Conservation (phyloP, 805 yeast species). For the Nakazawaea wickerhamii region DNA sequence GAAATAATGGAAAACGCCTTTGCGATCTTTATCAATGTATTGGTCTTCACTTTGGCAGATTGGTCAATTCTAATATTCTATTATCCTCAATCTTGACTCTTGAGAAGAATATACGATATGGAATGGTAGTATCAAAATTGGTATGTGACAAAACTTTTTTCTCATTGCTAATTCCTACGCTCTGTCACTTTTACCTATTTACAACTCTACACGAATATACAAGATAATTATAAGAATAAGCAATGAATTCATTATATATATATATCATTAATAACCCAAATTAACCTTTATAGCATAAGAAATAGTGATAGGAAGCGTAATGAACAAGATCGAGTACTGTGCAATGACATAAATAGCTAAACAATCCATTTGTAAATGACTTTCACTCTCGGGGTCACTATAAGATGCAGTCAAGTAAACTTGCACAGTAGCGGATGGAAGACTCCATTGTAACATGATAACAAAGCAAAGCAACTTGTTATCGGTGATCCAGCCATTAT, state of each 20-base stretch:
- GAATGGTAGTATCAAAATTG: not conserved
- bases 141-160: too few relatives aligned
- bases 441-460: conserved; percentile 41
- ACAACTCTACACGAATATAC: too few relatives aligned
- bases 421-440: conserved; percentile 55
- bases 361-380: conserved; percentile 50
- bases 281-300: conserved; percentile 33
- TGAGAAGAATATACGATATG: too few relatives aligned
- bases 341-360: conserved; percentile 44
- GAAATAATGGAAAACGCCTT: conserved; percentile 10
- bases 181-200: too few relatives aligned
- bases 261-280: conserved; percentile 12
- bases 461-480: conserved; percentile 34
- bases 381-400: conserved; percentile 43
- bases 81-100: not conserved
- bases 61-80: not conserved
- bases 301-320: conserved; percentile 47
- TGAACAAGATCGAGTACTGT: conserved; percentile 40
- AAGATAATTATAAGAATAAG: too few relatives aligned
- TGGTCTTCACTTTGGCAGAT: conserved; percentile 10
- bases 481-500: conserved; percentile 44
- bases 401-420: conserved; percentile 55
- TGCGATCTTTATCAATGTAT: conserved; percentile 10
- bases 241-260: too few relatives aligned
- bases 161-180: too few relatives aligned